These are phyloP conservation scores for Aspergillus sp. DNA, from an alignment of 2,329 filamentous ascomycete species.

Conservation along the genomic window DNA sequence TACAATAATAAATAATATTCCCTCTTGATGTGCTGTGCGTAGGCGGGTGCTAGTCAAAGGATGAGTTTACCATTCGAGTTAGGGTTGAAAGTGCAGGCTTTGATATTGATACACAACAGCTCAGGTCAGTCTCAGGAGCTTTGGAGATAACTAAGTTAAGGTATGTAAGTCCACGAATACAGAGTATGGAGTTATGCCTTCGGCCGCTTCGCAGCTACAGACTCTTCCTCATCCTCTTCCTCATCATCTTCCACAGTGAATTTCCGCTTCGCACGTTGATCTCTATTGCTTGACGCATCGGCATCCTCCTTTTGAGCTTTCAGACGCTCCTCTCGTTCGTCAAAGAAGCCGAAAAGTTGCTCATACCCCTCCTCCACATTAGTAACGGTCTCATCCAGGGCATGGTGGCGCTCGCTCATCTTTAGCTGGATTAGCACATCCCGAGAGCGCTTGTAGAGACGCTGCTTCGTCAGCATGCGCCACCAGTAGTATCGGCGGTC, in stretches of 20 bases:
- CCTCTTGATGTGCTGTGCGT: not conserved
- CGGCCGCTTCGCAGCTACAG: conserved; percentile 28
- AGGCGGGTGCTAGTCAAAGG: not conserved
- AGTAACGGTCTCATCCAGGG: conserved; percentile 59
- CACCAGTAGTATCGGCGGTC: conserved; percentile 66
- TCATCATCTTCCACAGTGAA: conserved; percentile 33
- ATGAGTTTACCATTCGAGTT: not conserved
- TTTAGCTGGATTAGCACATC: conserved; percentile 62
- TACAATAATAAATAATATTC: not conserved
- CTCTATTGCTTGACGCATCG: conserved; percentile 16
- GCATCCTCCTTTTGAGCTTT: conserved; percentile 27
- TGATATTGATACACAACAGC: conserved; percentile 12
- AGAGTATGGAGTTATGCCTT: conserved; percentile 24
- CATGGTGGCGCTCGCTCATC: conserved; percentile 55
- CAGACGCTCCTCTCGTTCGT: conserved; percentile 29
- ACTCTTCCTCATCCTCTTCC: conserved; percentile 20
- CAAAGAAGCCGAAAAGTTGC: conserved; percentile 49
- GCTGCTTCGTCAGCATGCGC: conserved; percentile 63
- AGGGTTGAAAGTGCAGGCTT: not conserved
- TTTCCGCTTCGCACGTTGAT: conserved; percentile 31
- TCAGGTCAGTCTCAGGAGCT: not conserved
- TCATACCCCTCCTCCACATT: conserved; percentile 61
- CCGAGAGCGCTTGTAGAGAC: conserved; percentile 60
- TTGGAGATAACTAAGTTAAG: not conserved
- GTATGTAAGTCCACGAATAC: not conserved